These are phyloP conservation scores for Gossypium stocksii DNA, from an alignment of 345 rosid genomes.

Conservation along the genomic window DNA sequence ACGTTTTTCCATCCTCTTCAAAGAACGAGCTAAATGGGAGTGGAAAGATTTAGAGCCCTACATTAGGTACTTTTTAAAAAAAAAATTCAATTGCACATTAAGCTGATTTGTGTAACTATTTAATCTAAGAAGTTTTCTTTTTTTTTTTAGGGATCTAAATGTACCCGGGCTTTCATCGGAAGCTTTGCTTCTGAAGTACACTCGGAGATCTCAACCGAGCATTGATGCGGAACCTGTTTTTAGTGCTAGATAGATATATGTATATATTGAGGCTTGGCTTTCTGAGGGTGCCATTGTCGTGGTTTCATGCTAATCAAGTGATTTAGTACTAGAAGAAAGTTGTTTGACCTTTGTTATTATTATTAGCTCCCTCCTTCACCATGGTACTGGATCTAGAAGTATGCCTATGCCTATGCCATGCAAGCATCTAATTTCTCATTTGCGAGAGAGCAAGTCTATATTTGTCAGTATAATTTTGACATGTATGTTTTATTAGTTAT, in stretches of 20 bases:
- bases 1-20: constrained; percentile 63
- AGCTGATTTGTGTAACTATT: not conserved
- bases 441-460: too few relatives aligned
- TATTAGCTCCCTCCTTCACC: too few relatives aligned
- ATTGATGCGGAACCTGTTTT: constrained; percentile 68
- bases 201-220: constrained; percentile 68
- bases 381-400: too few relatives aligned
- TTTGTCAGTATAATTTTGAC: too few relatives aligned
- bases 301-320: not conserved
- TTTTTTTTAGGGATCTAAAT: constrained; percentile 64
- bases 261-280: not conserved
- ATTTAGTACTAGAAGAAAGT: too few relatives aligned
- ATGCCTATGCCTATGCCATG: too few relatives aligned
- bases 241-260: constrained; percentile 47
- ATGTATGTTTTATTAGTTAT: too few relatives aligned
- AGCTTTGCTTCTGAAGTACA: constrained; percentile 71
- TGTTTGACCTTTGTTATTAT: too few relatives aligned
- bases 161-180: constrained; percentile 83
- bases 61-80: constrained; percentile 40
- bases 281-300: not conserved
- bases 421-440: too few relatives aligned
- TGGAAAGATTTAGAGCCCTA: constrained; percentile 87
- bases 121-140: not conserved
- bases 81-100: too few relatives aligned
- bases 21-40: constrained; percentile 76